Percentiles rank a stretch among this genome's conserved stretches.
Evolutionary conservation across 2,329 filamentous ascomycete genomes (phyloP).

Genomic region (Aureobasidium uvarum): DNA sequence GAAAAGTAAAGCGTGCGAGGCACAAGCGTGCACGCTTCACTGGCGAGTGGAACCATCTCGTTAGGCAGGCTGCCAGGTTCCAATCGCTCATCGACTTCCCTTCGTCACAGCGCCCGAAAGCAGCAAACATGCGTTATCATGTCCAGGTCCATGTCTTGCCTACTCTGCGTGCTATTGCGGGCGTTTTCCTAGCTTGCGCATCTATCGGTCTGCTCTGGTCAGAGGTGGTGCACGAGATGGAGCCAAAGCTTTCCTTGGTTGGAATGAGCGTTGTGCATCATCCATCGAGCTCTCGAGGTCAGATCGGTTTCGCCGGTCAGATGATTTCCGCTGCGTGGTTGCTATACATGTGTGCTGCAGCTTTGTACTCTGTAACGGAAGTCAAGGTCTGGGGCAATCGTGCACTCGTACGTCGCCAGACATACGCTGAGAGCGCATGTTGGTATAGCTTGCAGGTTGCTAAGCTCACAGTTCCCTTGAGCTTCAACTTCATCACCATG

Average conservation of each 20-base stretch:
- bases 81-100: constrained; percentile 83
- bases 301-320: constrained; percentile 84
- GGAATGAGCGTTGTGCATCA: constrained; percentile 71
- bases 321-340: constrained; percentile 84
- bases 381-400: constrained; percentile 98
- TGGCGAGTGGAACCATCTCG: constrained; percentile 79
- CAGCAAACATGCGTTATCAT: constrained; percentile 75
- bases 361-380: constrained; percentile 82
- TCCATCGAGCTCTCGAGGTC: constrained; percentile 65
- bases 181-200: constrained; percentile 67
- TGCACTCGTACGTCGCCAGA: constrained; percentile 84
- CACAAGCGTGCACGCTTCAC: constrained; percentile 81
- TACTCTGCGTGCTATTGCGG: constrained; percentile 61
- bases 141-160: constrained; percentile 74
- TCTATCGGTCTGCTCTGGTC: constrained; percentile 90
- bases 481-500: constrained; percentile 96
- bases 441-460: constrained; percentile 96
- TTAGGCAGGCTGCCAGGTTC: constrained; percentile 69
- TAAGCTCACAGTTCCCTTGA: constrained; percentile 84
- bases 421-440: constrained; percentile 86
- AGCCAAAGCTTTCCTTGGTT: constrained; percentile 70
- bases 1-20: constrained; percentile 74
- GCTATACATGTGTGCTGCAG: constrained; percentile 91
- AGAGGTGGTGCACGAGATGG: constrained; percentile 79
- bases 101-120: constrained; percentile 65